These are phyloP conservation scores for Penicillium riverlandense DNA, from an alignment of 495 filamentous ascomycete genomes.

Conservation along the genomic window DNA sequence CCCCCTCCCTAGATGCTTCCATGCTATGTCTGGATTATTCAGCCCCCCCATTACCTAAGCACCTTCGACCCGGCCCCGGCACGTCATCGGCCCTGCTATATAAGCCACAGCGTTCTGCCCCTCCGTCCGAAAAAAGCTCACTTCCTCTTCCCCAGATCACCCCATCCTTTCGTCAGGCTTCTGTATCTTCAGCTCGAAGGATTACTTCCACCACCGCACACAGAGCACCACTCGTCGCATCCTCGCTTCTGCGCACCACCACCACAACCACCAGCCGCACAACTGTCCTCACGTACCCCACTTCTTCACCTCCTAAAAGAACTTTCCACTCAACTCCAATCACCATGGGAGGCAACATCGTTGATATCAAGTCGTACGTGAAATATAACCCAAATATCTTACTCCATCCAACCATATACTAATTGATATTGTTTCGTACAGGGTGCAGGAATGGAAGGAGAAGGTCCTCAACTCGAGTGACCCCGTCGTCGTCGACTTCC, in stretches of 20 bases:
- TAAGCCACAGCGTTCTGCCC: conserved; percentile 13
- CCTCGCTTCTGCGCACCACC: conserved; percentile 1
- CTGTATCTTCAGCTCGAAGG: conserved; percentile 1
- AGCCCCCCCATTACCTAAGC: conserved; percentile 21
- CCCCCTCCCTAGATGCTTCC: neutral
- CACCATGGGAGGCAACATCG: conserved; percentile 30
- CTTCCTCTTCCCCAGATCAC: conserved; percentile 7
- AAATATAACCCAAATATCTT: neutral
- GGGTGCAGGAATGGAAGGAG: conserved; percentile 49
- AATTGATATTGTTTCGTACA: conserved; percentile 24
- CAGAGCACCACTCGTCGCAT: conserved; percentile 1
- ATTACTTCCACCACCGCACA: no score
- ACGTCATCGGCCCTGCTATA: conserved; percentile 20
- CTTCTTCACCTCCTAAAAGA: conserved; percentile 1
- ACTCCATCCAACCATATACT: neutral
- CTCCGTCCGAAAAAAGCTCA: conserved; percentile 14
- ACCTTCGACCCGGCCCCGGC: neutral
- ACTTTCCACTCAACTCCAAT: conserved; percentile 27
- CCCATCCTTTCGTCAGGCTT: conserved; percentile 9
- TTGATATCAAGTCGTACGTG: conserved; percentile 26
- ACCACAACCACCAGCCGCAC: no score
- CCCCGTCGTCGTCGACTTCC: conserved; percentile 77
- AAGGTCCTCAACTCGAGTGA: conserved; percentile 30
- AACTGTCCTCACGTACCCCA: no score
- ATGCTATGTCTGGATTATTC: conserved; percentile 9